Evolutionary conservation across 163 green algal genomes (phyloP), one percentile per base, ranked within the genome.

Genomic region (Coccomyxa subellipsoidea): DNA sequence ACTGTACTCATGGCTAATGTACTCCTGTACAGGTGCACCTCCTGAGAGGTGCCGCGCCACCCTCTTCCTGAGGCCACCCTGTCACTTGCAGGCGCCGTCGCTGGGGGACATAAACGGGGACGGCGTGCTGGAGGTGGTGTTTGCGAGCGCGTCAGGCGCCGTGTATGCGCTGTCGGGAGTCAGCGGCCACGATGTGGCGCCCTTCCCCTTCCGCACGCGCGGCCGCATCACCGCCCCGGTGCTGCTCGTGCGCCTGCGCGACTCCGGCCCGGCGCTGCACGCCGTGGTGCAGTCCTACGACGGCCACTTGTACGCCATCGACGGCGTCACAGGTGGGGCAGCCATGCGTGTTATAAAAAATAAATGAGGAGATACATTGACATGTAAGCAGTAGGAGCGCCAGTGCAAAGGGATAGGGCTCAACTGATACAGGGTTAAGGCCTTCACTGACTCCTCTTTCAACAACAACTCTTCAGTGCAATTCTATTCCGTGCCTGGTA

Each of bases 41-140:
- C n/a, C n/a, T n/a, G n/a, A n/a, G n/a, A n/a, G n/a, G n/a, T n/a
- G n/a, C n/a, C n/a, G n/a, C n/a, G n/a, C n/a, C n/a, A n/a, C n/a
- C n/a, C n/a, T n/a, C n/a, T n/a, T n/a, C n/a, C n/a, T n/a, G n/a
- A n/a, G n/a, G n/a, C n/a, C n/a, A n/a, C n/a, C n/a, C n/a, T n/a
- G n/a, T n/a, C 3, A 18, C 47, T 27, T 83, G 39, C 84, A 92
- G 87, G 88, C 83, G 38, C 86, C 82, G 0, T 90, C 87, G 25
- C 86, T 95, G 47, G 96, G 91, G 0, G 96, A 99, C 85, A 85
- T 99, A 31, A 90, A 99, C 70, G 95, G 92, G 2, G 96, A 99
- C 85, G 96, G 96, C 6, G 69, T 90, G 59, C 87, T 98, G 32
- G 97, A 99, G 87, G 83, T 98, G 15, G 89, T 98, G 6, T 84